A percentile compares a stretch with the other conserved stretches of the same genome.
Evolutionary conservation across 352 stramenopile genomes (phyloP).

Genomic region (Stephanocyclus meneghinianus): DNA sequence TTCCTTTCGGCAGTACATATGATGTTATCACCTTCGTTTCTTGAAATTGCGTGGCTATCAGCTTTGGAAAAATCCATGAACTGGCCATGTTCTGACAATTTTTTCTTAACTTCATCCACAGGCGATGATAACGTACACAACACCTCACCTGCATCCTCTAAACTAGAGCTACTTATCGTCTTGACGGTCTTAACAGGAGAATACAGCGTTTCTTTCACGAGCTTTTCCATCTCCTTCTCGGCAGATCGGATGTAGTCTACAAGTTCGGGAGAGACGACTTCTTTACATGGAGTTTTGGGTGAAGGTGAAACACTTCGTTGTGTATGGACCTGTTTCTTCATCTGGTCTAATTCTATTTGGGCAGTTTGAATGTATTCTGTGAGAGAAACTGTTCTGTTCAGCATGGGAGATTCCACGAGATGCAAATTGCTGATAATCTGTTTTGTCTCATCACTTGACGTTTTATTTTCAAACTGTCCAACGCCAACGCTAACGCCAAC

Average conservation of each 20-base stretch:
- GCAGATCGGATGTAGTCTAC: conserved; percentile 14
- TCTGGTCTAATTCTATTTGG: conserved; percentile 14
- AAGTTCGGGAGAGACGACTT: conserved; percentile 4
- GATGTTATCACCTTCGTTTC: not conserved
- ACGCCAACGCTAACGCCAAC: no score
- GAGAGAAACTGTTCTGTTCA: not conserved
- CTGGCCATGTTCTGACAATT: not conserved
- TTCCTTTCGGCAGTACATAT: not conserved
- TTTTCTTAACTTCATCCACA: not conserved
- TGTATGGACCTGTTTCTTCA: not conserved
- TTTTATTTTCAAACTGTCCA: no score
- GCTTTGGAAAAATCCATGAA: not conserved
- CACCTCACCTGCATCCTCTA: no score
- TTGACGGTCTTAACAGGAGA: not conserved
- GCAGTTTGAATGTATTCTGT: conserved; percentile 11
- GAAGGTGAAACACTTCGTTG: not conserved
- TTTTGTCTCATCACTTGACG: no score
- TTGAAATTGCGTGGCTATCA: not conserved
- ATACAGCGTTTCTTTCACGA: conserved; percentile 7
- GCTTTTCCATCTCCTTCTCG: conserved; percentile 15
- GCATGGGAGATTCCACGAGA: not conserved
- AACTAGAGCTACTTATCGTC: not conserved
- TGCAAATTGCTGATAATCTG: no score
- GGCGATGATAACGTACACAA: not conserved
- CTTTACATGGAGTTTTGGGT: not conserved